Conservation (phyloP, 768 basidiomycete genomes). For the Panaeolus cyanescens region DNA sequence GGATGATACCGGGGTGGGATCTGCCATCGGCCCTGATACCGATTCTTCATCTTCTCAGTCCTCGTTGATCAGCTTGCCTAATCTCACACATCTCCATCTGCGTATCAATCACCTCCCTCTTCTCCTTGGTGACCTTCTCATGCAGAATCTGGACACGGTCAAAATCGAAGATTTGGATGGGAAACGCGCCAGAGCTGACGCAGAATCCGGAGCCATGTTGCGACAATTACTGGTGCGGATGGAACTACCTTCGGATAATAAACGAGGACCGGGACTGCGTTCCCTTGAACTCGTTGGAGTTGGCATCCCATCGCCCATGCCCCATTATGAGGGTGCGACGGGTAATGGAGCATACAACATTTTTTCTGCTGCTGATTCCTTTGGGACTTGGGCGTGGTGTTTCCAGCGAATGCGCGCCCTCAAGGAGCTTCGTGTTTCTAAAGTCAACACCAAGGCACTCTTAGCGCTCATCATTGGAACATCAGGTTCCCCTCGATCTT, state of each 20-base stretch:
- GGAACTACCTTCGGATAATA: conserved; percentile 25
- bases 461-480: conserved; percentile 15
- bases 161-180: conserved; percentile 38
- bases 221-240: conserved; percentile 31
- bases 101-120: conserved; percentile 35
- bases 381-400: conserved; percentile 28
- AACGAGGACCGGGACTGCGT: conserved; percentile 17
- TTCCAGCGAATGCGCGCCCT: conserved; percentile 28
- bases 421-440: conserved; percentile 20
- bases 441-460: conserved; percentile 20
- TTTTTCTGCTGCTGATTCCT: neutral
- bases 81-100: conserved; percentile 29
- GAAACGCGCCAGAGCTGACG: conserved; percentile 24
- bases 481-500: neutral
- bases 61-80: conserved; percentile 17
- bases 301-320: conserved; percentile 2
- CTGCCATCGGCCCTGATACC: neutral
- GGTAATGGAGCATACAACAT: conserved; percentile 9
- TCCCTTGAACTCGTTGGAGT: conserved; percentile 29
- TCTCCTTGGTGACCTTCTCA: conserved; percentile 29
- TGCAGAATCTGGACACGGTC: conserved; percentile 30
- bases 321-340: neutral
- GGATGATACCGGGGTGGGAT: neutral
- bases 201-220: conserved; percentile 28
- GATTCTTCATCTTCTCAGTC: neutral